These are phyloP conservation scores for Clausena lansium DNA, from an alignment of 345 rosid species.

Conservation along the genomic window DNA sequence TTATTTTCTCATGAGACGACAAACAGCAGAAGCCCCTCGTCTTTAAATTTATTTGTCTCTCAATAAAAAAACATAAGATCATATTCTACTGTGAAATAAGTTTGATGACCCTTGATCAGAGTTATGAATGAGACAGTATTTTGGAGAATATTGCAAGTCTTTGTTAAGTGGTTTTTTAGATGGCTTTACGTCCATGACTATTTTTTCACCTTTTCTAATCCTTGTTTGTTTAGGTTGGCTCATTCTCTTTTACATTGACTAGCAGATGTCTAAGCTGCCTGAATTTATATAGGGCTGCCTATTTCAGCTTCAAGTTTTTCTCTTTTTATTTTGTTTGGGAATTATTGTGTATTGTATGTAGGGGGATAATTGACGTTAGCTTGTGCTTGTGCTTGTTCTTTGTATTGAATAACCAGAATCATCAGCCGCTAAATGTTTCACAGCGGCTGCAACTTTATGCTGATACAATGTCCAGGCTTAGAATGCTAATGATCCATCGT, in stretches of 20 bases:
- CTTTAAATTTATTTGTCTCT: not conserved
- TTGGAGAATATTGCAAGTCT: not conserved
- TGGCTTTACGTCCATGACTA: too few species aligned
- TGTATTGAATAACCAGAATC: conserved; percentile 48
- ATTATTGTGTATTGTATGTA: not conserved
- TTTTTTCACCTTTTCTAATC: too few species aligned
- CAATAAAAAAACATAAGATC: not conserved
- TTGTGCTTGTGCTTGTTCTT: not conserved
- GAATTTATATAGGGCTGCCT: not conserved
- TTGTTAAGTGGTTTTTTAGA: not conserved
- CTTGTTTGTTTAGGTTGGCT: not conserved
- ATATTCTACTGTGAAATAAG: not conserved
- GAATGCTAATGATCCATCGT: conserved; percentile 93
- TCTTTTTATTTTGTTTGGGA: not conserved
- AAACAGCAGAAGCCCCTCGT: not conserved
- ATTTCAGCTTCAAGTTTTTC: not conserved
- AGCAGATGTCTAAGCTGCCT: not conserved
- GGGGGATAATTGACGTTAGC: conserved; percentile 14
- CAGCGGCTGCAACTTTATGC: conserved; percentile 88
- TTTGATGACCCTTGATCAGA: not conserved
- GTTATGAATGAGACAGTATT: not conserved
- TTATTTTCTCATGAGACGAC: not conserved
- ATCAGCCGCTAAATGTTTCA: conserved; percentile 65
- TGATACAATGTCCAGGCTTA: conserved; percentile 79
- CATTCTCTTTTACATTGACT: not conserved